phyloP scores from a whole-genome alignment of 495 filamentous ascomycete genomes.

The Sphaerosporella brunnea region DNA sequence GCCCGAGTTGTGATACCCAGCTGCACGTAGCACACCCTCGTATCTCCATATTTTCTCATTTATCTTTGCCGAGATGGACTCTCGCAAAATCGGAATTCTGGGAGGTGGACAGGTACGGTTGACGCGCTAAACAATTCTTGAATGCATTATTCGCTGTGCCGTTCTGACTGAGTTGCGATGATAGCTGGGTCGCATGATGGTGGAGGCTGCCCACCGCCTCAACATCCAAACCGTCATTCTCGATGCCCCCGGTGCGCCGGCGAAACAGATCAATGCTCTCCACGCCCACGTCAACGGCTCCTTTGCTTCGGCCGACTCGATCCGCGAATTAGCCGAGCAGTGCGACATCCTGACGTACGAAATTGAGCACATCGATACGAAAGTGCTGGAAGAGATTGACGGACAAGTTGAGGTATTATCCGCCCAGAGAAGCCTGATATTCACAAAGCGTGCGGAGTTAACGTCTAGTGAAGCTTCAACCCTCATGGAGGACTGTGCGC shows the following conservation, averaged over 20 bases:
- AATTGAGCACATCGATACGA: slow-evolving; percentile 91
- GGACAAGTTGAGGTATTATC: slow-evolving; percentile 37
- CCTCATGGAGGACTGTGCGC: slow-evolving; percentile 73
- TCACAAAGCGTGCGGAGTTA: slow-evolving; percentile 22
- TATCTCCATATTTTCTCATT: no score
- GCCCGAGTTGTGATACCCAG: no score
- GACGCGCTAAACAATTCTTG: background rate
- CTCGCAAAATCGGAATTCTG: slow-evolving; percentile 41
- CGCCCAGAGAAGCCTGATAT: no score
- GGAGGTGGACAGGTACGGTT: slow-evolving; percentile 49
- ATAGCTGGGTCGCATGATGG: slow-evolving; percentile 77
- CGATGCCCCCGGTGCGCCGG: slow-evolving; percentile 61
- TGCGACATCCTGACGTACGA: slow-evolving; percentile 89
- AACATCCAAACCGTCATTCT: slow-evolving; percentile 67
- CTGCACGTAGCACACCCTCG: no score
- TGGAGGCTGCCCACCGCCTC: slow-evolving; percentile 71
- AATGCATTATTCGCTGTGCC: background rate
- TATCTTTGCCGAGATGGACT: no score
- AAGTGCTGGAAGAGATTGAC: slow-evolving; percentile 72
- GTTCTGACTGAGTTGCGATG: background rate
- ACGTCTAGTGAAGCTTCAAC: slow-evolving; percentile 47
- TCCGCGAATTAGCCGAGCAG: slow-evolving; percentile 54
- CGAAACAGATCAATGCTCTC: slow-evolving; percentile 75
- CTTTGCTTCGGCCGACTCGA: slow-evolving; percentile 45
- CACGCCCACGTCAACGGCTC: slow-evolving; percentile 53